A percentile compares a stretch with the other conserved stretches of the same genome.
Evolutionary conservation across 208 protist species (phyloP).

Genomic region (Blastocrithidia nonstop): DNA sequence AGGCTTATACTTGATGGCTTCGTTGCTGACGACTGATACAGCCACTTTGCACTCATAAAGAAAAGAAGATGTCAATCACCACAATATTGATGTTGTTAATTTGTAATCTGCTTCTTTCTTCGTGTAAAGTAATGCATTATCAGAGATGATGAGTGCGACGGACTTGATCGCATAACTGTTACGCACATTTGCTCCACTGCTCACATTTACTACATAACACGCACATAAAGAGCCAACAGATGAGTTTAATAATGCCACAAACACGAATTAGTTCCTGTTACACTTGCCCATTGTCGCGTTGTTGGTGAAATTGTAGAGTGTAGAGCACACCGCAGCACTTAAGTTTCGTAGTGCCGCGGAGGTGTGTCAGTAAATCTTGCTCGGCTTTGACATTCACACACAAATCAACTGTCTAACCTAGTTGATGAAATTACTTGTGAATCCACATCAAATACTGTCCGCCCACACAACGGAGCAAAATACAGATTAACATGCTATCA

Average conservation of each 20-base stretch:
- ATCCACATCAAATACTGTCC: constrained; percentile 41
- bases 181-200: constrained; percentile 47
- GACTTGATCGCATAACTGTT: constrained; percentile 58
- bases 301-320: constrained; percentile 53
- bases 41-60: too few relatives aligned
- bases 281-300: constrained; percentile 74
- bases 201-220: constrained; percentile 7
- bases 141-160: constrained; percentile 16
- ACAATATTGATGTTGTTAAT: background rate
- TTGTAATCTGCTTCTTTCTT: background rate
- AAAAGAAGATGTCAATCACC: background rate
- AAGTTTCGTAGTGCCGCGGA: constrained; percentile 51
- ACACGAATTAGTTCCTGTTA: constrained; percentile 12
- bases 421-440: constrained; percentile 64
- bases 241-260: background rate
- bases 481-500: background rate
- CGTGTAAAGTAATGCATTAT: constrained; percentile 9
- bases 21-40: constrained; percentile 20
- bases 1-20: constrained; percentile 59
- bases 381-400: constrained; percentile 63
- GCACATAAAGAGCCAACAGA: constrained; percentile 1
- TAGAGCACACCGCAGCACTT: constrained; percentile 38
- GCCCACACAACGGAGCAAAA: background rate
- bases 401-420: constrained; percentile 64
- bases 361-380: constrained; percentile 56